phyloP scores from a whole-genome alignment of 2,329 filamentous ascomycete species.

The Helminthosporium solani region DNA sequence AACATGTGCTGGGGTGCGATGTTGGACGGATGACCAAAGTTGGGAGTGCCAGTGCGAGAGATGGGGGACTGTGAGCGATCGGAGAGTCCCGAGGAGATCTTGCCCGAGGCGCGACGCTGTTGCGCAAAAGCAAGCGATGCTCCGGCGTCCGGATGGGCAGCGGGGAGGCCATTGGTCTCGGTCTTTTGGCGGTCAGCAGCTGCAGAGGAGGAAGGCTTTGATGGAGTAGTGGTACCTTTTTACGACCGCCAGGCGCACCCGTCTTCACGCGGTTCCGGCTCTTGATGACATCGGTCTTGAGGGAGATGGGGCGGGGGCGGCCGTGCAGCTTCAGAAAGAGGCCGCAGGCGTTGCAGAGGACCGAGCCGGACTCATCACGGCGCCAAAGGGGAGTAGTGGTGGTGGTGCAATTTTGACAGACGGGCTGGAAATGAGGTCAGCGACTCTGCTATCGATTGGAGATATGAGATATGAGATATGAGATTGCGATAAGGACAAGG shows the following conservation, averaged over 20 bases:
- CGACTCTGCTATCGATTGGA: constrained; percentile 41
- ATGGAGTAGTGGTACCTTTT: constrained; percentile 64
- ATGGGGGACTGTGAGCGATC: constrained; percentile 77
- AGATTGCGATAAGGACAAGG: constrained; percentile 52
- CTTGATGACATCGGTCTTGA: constrained; percentile 99
- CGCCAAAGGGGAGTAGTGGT: constrained; percentile 97
- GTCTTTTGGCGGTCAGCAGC: constrained; percentile 22
- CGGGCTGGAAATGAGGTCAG: constrained; percentile 69
- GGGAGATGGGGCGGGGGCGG: constrained; percentile 85
- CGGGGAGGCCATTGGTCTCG: constrained; percentile 57
- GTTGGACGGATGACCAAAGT: constrained; percentile 64
- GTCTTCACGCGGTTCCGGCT: constrained; percentile 98
- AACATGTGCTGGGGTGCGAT: constrained; percentile 78
- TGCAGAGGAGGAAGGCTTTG: not conserved
- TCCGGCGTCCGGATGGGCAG: constrained; percentile 57
- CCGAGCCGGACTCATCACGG: constrained; percentile 90
- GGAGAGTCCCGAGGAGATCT: constrained; percentile 68
- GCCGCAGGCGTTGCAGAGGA: constrained; percentile 97
- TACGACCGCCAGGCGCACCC: constrained; percentile 72
- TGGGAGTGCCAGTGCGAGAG: constrained; percentile 76
- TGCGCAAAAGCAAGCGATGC: constrained; percentile 57
- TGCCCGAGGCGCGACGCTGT: constrained; percentile 69
- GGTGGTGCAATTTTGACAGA: constrained; percentile 94
- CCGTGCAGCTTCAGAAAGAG: constrained; percentile 97
- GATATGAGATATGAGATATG: too few species aligned